phyloP scores from a whole-genome alignment of 495 filamentous ascomycete species.

The Hypoxylon lienhwacheense region DNA sequence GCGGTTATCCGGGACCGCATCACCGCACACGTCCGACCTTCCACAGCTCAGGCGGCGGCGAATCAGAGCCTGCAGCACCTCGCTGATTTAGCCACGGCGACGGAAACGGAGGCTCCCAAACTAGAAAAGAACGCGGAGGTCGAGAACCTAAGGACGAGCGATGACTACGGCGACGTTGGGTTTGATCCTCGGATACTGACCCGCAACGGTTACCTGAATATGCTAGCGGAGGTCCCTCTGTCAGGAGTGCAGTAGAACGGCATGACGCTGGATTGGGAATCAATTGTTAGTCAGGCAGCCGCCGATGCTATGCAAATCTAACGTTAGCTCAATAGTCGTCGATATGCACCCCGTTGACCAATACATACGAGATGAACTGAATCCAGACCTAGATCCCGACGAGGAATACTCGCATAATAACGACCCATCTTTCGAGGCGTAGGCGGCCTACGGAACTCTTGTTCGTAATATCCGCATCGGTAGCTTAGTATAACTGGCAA shows the following conservation, averaged over 20 bases:
- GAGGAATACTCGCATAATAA: too few species aligned
- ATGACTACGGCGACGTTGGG: slow-evolving; percentile 34
- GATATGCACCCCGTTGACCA: too few species aligned
- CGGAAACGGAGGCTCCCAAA: slow-evolving; percentile 34
- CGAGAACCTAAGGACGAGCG: slow-evolving; percentile 28
- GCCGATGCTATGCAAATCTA: not conserved
- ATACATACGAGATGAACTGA: too few species aligned
- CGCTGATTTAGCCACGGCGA: slow-evolving; percentile 61
- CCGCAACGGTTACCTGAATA: slow-evolving; percentile 38
- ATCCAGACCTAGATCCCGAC: too few species aligned
- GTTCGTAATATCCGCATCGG: too few species aligned
- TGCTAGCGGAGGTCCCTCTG: slow-evolving; percentile 26
- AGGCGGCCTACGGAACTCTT: too few species aligned
- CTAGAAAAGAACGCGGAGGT: slow-evolving; percentile 21
- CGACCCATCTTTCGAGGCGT: too few species aligned
- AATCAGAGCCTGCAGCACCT: slow-evolving; percentile 61
- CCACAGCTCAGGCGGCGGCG: slow-evolving; percentile 38
- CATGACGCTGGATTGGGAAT: not conserved
- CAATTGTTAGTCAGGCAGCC: not conserved
- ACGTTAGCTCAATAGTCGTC: too few species aligned
- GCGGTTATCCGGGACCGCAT: slow-evolving; percentile 52
- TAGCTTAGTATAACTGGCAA: too few species aligned
- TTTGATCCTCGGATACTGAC: slow-evolving; percentile 39
- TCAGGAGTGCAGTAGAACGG: slow-evolving; percentile 14
- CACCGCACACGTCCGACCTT: slow-evolving; percentile 41